Percentiles rank a stretch among this genome's conserved stretches.
Conservation (phyloP, 345 rosid genomes). For the Hypericum perforatum region DNA sequence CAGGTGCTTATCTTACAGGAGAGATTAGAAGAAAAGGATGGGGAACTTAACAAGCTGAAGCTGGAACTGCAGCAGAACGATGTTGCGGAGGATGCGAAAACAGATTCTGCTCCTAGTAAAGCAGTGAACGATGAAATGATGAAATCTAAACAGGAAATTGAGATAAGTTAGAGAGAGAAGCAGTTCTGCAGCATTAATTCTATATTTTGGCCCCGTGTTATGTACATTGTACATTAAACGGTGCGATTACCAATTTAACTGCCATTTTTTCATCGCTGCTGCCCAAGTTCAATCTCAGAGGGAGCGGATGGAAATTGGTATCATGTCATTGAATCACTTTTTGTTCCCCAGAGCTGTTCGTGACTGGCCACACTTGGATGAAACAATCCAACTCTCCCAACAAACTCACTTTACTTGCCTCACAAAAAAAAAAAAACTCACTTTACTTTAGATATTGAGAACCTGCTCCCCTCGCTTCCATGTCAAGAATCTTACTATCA, state of each 20-base stretch:
- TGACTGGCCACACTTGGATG: no score
- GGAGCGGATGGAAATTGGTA: no score
- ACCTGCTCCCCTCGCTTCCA: constrained; percentile 8
- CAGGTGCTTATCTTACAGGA: constrained; percentile 73
- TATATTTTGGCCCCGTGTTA: background rate
- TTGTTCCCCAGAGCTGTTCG: no score
- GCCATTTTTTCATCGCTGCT: no score
- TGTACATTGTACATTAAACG: constrained; percentile 26
- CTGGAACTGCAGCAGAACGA: constrained; percentile 34
- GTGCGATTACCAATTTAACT: no score
- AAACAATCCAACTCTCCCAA: no score
- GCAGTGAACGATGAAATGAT: constrained; percentile 22
- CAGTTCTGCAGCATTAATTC: constrained; percentile 16
- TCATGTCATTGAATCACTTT: no score
- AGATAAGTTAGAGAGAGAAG: background rate
- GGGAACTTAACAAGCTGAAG: constrained; percentile 36
- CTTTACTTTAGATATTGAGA: no score
- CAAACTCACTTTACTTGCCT: no score
- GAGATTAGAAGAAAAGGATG: constrained; percentile 58
- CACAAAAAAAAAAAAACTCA: no score
- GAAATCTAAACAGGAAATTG: constrained; percentile 17
- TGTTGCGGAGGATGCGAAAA: constrained; percentile 17
- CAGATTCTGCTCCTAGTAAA: constrained; percentile 21
- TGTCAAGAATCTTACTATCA: constrained; percentile 16
- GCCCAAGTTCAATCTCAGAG: no score